These are phyloP conservation scores for Aspergillus quadrilineatus DNA, from an alignment of 2,329 filamentous ascomycete genomes.

Conservation along the genomic window DNA sequence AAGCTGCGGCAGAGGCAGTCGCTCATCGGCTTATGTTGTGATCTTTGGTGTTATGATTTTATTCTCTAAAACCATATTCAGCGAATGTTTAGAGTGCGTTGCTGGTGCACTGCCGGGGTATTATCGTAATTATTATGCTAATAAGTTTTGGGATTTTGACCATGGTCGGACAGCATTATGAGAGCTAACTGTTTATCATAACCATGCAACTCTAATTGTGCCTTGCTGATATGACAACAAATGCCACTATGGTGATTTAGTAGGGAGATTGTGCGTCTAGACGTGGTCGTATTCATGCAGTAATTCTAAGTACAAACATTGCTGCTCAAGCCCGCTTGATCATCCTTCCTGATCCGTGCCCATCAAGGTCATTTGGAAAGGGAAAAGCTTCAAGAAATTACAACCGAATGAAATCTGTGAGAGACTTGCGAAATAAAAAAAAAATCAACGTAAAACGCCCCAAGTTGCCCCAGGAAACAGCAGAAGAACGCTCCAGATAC, in stretches of 20 bases:
- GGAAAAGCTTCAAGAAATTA: slow-evolving; percentile 17
- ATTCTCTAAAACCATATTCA: background rate
- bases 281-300: slow-evolving; percentile 9
- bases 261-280: slow-evolving; percentile 1
- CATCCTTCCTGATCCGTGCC: slow-evolving; percentile 16
- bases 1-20: background rate
- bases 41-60: background rate
- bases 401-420: slow-evolving; percentile 13
- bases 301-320: slow-evolving; percentile 22
- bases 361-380: slow-evolving; percentile 16
- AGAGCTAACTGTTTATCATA: no score
- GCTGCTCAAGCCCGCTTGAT: slow-evolving; percentile 30
- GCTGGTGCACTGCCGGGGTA: no score
- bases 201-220: no score
- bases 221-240: no score
- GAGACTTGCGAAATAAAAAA: slow-evolving; percentile 15
- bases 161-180: no score
- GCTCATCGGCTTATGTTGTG: background rate
- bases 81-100: background rate
- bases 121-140: no score
- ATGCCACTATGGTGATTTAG: no score
- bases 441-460: slow-evolving; percentile 15
- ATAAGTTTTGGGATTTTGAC: no score
- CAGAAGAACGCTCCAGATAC: slow-evolving; percentile 10
- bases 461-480: slow-evolving; percentile 13